Base-by-base conservation (phyloP, 768 basidiomycete genomes). In the Kwoniella sp. region DNA sequence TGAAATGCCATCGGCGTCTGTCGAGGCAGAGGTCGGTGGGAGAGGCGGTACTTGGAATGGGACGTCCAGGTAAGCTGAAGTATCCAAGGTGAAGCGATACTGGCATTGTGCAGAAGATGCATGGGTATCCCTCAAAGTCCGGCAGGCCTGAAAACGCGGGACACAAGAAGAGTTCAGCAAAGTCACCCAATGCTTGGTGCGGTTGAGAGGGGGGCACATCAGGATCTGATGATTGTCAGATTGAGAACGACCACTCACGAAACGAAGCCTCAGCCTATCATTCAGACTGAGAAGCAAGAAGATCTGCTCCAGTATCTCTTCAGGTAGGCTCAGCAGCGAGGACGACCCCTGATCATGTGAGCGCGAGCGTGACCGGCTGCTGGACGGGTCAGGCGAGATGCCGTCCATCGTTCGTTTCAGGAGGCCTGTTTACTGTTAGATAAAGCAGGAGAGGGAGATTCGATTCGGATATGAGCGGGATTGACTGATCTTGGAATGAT, bases 261-360 rank as follows among this genome's bases (percentile, higher is more conserved):
- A 55, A 23, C 63, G 29, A 17, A 76, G 48, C 2, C n/a, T 17
- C 13, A 76, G 52, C 26, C 72, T 63, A 22, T 69, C 70, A 9
- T 56, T 67, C 20, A 70, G 37, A 12, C 25, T 25, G 20, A 76
- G 45, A 2, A 47, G 28, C n/a, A 70, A 28, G 48, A 56, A 76
- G 11, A 76, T 51, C 58, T 72, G 70, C 47, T 73, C 72, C 37
- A 76, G 22, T 2, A 76, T 70, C 57, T 76, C 74, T 15, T 59
- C 65, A 7, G 74, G 74, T 11, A 76, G 51, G 47, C 25, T 37
- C 4, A 66, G 54, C 34, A 66, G 15, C 41, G 41, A 45, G 20
- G 41, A 45, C 4, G 41, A 17, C 11, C 4, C 17, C 5, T 45
- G 41, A 3, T 45, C 41, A 11, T 45, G 41, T 20, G 41, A 45